Evolutionary conservation across 2,329 filamentous ascomycete species (phyloP).

Genomic region (Colletotrichum magnum): DNA sequence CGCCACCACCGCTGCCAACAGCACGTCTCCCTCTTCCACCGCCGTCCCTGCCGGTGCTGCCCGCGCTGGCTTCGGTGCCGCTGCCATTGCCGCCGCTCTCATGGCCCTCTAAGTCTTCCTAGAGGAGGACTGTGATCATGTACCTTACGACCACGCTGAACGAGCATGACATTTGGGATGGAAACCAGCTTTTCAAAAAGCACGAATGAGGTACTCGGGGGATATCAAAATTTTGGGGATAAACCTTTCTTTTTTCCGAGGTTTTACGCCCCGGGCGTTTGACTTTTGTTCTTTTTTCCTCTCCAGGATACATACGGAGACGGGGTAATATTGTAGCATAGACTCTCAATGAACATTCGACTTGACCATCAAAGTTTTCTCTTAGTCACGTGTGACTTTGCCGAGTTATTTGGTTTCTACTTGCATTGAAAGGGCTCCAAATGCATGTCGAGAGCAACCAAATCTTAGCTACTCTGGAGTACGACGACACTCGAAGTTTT

Average conservation of each 20-base stretch:
- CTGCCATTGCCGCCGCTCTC: slow-evolving; percentile 34
- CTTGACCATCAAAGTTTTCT: background rate
- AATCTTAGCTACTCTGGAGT: too few species aligned
- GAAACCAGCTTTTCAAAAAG: background rate
- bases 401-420: too few species aligned
- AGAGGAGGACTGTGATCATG: background rate
- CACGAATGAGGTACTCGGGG: slow-evolving; percentile 4
- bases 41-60: slow-evolving; percentile 31
- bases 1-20: background rate
- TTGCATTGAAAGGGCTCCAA: too few species aligned
- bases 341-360: background rate
- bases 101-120: slow-evolving; percentile 26
- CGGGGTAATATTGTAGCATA: slow-evolving; percentile 23
- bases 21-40: slow-evolving; percentile 62
- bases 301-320: background rate
- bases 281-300: background rate
- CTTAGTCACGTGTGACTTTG: too few species aligned
- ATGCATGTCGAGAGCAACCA: too few species aligned
- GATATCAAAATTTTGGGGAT: slow-evolving; percentile 11
- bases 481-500: too few species aligned
- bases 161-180: slow-evolving; percentile 7
- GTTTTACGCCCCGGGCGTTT: slow-evolving; percentile 1
- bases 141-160: background rate
- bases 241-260: background rate
- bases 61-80: slow-evolving; percentile 27